These are phyloP conservation scores for Alternaria burnsii DNA, from an alignment of 2,329 filamentous ascomycete genomes.

Conservation along the genomic window DNA sequence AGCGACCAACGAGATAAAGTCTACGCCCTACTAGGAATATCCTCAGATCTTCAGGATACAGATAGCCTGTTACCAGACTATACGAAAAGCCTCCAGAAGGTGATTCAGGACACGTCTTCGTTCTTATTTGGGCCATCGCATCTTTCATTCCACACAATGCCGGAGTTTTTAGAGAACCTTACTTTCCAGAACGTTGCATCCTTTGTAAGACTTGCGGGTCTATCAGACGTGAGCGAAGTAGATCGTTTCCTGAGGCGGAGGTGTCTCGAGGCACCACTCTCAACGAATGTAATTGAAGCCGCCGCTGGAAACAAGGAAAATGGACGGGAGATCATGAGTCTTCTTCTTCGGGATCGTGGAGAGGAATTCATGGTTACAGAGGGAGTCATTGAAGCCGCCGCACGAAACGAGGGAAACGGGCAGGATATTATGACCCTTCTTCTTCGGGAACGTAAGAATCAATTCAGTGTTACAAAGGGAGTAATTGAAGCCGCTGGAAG, in stretches of 20 bases:
- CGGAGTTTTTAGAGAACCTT: background rate
- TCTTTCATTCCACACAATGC: background rate
- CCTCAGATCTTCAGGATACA: slow-evolving; percentile 16
- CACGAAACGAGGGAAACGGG: background rate
- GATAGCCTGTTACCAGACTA: background rate
- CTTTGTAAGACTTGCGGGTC: background rate
- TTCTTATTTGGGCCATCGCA: background rate
- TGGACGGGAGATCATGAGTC: background rate
- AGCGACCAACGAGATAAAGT: slow-evolving; percentile 29
- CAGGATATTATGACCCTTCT: background rate
- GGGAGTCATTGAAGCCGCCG: background rate
- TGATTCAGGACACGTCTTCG: background rate
- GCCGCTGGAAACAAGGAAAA: background rate
- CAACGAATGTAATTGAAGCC: background rate
- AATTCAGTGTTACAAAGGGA: no score
- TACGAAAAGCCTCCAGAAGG: background rate
- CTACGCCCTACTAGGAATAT: slow-evolving; percentile 32
- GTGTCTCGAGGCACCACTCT: background rate
- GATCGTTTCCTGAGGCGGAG: background rate
- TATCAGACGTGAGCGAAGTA: background rate
- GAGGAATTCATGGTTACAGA: background rate
- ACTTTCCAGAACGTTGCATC: background rate
- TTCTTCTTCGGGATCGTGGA: background rate
- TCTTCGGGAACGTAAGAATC: background rate
- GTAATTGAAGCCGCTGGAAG: no score